phyloP scores from a whole-genome alignment of 306 rosid genomes.

The Quercus suber region DNA sequence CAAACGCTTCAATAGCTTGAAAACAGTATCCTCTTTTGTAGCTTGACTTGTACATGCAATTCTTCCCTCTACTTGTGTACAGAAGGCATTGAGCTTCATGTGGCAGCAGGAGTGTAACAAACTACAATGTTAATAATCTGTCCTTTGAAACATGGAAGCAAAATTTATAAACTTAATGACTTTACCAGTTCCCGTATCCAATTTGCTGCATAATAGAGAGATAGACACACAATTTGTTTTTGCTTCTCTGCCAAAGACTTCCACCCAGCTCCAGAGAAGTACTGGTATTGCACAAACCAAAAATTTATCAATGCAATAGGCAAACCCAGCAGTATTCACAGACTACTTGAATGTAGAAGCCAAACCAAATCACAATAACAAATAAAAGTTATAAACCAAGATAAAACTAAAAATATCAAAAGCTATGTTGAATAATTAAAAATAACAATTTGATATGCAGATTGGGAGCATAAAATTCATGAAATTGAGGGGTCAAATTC shows the following conservation, averaged over 20 bases:
- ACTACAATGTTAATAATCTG: not conserved
- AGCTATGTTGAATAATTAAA: not conserved
- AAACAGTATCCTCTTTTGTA: slow-evolving; percentile 24
- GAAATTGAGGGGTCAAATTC: too few relatives aligned
- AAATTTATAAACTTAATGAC: not conserved
- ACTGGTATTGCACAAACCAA: slow-evolving; percentile 22
- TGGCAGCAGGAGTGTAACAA: not conserved
- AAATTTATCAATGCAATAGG: slow-evolving; percentile 4
- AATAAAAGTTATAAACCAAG: not conserved
- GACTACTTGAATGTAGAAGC: not conserved
- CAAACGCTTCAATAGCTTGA: slow-evolving; percentile 37
- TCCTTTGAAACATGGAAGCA: slow-evolving; percentile 5
- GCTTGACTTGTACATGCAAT: slow-evolving; percentile 33
- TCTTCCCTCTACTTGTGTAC: slow-evolving; percentile 34
- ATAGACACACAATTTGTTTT: slow-evolving; percentile 32
- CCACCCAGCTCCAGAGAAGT: slow-evolving; percentile 37
- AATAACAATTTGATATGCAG: not conserved
- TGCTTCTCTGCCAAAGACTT: slow-evolving; percentile 30
- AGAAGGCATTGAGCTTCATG: slow-evolving; percentile 38
- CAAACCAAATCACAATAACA: not conserved
- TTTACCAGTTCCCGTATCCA: slow-evolving; percentile 44
- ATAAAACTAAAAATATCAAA: not conserved
- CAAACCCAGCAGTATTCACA: slow-evolving; percentile 1
- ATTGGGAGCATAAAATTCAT: too few relatives aligned
- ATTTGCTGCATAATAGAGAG: slow-evolving; percentile 38